phyloP scores from a whole-genome alignment of 441 rosid genomes.

The Geranium incanum region DNA sequence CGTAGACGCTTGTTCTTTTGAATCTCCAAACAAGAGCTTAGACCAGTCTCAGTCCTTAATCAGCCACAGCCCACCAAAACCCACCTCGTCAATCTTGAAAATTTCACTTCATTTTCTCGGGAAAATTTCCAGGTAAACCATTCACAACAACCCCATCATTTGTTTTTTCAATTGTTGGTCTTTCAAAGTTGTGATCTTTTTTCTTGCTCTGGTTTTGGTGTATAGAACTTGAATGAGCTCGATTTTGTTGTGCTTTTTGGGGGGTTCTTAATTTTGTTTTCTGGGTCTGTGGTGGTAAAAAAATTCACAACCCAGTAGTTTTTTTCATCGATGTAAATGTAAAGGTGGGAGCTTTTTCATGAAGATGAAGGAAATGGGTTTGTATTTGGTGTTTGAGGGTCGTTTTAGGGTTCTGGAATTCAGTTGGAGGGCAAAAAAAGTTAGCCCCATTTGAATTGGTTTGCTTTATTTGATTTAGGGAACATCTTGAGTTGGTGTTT shows the following conservation, averaged over 20 bases:
- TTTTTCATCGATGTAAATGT: not conserved
- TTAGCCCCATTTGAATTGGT: too few relatives aligned
- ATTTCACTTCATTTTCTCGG: not conserved
- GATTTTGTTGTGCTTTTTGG: not conserved
- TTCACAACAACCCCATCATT: not conserved
- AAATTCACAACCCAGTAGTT: not conserved
- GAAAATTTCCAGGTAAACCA: not conserved
- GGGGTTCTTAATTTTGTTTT: not conserved
- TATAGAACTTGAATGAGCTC: not conserved
- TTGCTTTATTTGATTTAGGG: too few relatives aligned
- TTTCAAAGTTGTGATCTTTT: not conserved
- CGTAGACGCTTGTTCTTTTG: not conserved
- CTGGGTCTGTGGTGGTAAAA: not conserved
- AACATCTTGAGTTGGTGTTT: too few relatives aligned
- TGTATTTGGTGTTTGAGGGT: not conserved
- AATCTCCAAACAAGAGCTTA: not conserved
- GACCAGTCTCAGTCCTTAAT: not conserved
- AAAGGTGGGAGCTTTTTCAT: not conserved
- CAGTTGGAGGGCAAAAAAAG: too few relatives aligned
- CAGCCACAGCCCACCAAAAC: not conserved
- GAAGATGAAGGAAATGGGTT: not conserved
- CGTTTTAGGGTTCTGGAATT: not conserved
- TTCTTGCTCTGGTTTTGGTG: not conserved
- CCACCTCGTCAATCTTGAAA: not conserved
- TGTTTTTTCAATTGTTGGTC: too few relatives aligned